phyloP scores from a whole-genome alignment of 75 land plant species.

The Cupressus sempervirens region DNA sequence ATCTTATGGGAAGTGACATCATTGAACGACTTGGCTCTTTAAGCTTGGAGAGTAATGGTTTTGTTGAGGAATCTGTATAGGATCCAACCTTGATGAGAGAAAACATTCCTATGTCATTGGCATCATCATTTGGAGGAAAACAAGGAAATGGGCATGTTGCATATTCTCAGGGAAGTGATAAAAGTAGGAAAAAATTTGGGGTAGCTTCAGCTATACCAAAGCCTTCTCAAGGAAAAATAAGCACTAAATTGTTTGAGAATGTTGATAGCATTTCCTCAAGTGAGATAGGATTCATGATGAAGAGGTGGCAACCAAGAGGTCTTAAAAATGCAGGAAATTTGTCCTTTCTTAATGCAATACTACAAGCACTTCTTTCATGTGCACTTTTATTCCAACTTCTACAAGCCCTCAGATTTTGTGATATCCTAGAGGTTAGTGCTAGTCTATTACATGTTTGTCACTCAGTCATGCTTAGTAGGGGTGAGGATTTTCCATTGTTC shows the following conservation, averaged over 20 bases:
- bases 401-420: conserved; percentile 40
- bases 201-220: not conserved
- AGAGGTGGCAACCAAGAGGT: conserved; percentile 60
- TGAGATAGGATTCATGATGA: conserved; percentile 6
- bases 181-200: not conserved
- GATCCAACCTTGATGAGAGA: conserved; percentile 2
- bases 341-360: conserved; percentile 88
- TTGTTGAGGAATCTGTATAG: conserved; percentile 9
- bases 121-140: conserved; percentile 18
- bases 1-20: not conserved
- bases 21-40: not conserved
- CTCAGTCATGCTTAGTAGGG: not conserved
- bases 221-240: not conserved
- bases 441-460: not conserved
- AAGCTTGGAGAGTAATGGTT: conserved; percentile 6
- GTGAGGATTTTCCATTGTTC: not conserved
- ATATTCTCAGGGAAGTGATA: conserved; percentile 12
- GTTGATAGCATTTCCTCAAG: not conserved
- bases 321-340: conserved; percentile 85
- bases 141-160: conserved; percentile 10
- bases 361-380: conserved; percentile 92
- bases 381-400: conserved; percentile 82
- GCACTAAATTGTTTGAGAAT: conserved; percentile 3
- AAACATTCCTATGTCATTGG: conserved; percentile 37
- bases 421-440: conserved; percentile 66